These are phyloP conservation scores for Aquilaria yunnanensis DNA, from an alignment of 345 rosid genomes.

Conservation along the genomic window DNA sequence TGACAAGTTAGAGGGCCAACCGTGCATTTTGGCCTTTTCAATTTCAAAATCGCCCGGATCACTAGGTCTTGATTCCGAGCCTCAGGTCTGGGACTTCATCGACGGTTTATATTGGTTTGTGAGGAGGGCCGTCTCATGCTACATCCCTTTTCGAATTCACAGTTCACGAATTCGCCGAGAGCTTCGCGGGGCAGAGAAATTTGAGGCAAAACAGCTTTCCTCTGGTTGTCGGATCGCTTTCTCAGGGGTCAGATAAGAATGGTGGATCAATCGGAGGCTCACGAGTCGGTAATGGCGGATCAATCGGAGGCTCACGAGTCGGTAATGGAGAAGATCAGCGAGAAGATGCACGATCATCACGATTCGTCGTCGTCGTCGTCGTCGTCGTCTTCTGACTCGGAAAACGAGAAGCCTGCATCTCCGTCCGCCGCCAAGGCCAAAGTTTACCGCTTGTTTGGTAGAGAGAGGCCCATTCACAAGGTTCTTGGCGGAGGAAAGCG, in stretches of 20 bases:
- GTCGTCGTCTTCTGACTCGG: slow-evolving; percentile 53
- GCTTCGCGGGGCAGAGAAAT: no score
- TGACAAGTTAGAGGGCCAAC: no score
- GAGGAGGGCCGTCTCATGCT: no score
- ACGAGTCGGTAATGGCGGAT: slow-evolving; percentile 34
- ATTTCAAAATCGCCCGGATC: no score
- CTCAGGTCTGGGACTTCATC: no score
- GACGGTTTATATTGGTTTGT: no score
- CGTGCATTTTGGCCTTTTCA: no score
- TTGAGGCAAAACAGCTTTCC: no score
- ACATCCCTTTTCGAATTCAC: no score
- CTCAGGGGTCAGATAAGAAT: slow-evolving; percentile 14
- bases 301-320: slow-evolving; percentile 35
- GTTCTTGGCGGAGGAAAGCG: slow-evolving; percentile 89
- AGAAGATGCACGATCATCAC: slow-evolving; percentile 41
- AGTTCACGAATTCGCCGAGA: no score
- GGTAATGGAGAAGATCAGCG: slow-evolving; percentile 35
- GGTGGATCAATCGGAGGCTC: slow-evolving; percentile 42
- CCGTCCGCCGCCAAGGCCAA: slow-evolving; percentile 46
- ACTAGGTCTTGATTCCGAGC: no score
- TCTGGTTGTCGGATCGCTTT: background rate
- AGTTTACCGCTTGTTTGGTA: slow-evolving; percentile 71
- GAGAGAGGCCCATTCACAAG: slow-evolving; percentile 72
- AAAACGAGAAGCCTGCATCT: slow-evolving; percentile 38
- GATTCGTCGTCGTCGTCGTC: slow-evolving; percentile 62